Base-by-base conservation (phyloP, 768 basidiomycete genomes). In the Leucocoprinus sp. region DNA sequence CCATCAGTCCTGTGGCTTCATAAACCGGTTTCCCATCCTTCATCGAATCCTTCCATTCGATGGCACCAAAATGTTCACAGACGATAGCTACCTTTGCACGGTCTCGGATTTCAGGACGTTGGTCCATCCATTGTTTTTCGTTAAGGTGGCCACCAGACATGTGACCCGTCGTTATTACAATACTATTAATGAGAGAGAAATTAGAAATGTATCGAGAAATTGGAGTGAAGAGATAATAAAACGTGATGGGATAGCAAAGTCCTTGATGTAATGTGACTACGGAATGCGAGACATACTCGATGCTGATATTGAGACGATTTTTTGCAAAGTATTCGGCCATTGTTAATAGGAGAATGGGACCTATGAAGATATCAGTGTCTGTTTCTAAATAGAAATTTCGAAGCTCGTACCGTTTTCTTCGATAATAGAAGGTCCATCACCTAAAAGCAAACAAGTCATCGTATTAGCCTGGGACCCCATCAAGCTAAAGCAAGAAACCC, bases 391-490 rank as follows among this genome's bases (percentile, higher is more conserved):
- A 2, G 21, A 33, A 5, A n/a, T 4, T 19, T 1, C 1, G 17
- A 27, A 15, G 12, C 8, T 8, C 37, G 12, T 8, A 60, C 60
- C 61, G 40, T 62, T 62, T 29, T 62, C 61, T 47, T 62, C 61
- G 36, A 62, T 54, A 19, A 62, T 62, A 17, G 58, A 56, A 3
- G 61, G 61, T 17, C 61, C 61, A 23, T 62, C 61, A 36, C 61
- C 61, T 62, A 27, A 27, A 14, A 27, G 9, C 27, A 15, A 37
- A 21, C 23, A 19, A 5, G 33, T 23, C 22, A 49, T 23, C 21
- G 21, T 5, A 12, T 23, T 14, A 39, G 11, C 11, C 24, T 23
- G 9, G 27, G n/a, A 21, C 9, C 15, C 12, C 40, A n/a, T 3
- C 21, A 37, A 24, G 33, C 18, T 3, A 18, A 12, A 17, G 19